Evolutionary conservation across 148 eudicot species (phyloP).

Genomic region (Persicaria tinctoria): DNA sequence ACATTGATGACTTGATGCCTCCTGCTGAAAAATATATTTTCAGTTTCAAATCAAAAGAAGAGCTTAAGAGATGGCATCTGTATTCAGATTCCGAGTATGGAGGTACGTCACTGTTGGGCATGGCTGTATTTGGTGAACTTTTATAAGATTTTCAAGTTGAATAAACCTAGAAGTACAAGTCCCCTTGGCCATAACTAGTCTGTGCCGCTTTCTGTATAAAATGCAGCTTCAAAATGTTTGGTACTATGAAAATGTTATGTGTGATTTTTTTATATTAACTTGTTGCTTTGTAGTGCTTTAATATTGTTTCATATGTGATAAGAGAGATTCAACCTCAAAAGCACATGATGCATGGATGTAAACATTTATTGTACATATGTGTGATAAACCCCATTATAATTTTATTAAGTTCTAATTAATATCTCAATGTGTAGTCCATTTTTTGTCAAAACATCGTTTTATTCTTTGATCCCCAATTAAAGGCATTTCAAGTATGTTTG

Average conservation of each 20-base stretch:
- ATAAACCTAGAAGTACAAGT: neutral
- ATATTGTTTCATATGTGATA: no score
- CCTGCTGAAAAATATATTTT: conserved; percentile 68
- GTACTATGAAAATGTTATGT: no score
- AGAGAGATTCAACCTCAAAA: no score
- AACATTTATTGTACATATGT: neutral
- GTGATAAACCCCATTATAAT: neutral
- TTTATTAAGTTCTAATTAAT: neutral
- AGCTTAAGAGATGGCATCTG: conserved; percentile 85
- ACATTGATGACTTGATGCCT: conserved; percentile 77
- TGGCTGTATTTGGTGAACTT: neutral
- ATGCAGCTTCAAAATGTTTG: no score
- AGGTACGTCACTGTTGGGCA: conserved; percentile 34
- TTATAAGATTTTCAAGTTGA: neutral
- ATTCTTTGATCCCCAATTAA: neutral
- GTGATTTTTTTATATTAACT: no score
- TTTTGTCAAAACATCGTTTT: neutral
- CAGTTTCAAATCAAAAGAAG: conserved; percentile 74
- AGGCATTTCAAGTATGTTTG: neutral
- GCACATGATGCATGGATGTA: neutral
- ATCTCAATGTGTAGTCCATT: neutral
- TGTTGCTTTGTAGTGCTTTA: no score
- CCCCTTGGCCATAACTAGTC: no score
- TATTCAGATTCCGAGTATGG: conserved; percentile 98
- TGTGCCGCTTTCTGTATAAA: no score